Conservation (phyloP, 73 alveolate species). For the Symbiodinium pilosum region DNA sequence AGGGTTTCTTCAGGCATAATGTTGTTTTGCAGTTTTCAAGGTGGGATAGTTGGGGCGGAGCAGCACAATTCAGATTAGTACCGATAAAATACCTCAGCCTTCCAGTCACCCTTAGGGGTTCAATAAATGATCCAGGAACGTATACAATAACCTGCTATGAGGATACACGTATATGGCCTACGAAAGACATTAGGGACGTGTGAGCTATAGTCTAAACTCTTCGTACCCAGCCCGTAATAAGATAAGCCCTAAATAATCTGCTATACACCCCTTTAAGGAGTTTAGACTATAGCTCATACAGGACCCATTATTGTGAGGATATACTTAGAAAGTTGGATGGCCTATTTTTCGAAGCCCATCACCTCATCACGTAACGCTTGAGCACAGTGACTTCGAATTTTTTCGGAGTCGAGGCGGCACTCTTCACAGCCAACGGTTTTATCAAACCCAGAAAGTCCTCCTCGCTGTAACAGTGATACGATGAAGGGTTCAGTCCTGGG, state of each 20-base stretch:
- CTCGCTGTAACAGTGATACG: neutral
- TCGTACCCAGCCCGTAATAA: too few species aligned
- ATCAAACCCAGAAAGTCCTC: neutral
- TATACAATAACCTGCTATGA: too few species aligned
- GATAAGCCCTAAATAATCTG: neutral
- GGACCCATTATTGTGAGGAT: neutral
- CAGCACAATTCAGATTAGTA: too few species aligned
- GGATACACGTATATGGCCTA: neutral
- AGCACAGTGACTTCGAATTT: neutral
- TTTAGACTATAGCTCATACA: neutral
- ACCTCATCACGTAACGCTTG: neutral
- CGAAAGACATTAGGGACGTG: neutral
- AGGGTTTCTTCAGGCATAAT: too few species aligned
- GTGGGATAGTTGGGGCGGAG: neutral
- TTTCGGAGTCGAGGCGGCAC: neutral
- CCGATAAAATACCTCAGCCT: neutral
- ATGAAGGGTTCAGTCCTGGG: neutral
- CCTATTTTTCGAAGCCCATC: neutral
- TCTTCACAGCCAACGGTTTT: neutral
- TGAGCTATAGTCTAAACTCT: too few species aligned
- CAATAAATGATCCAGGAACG: too few species aligned
- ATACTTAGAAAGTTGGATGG: neutral
- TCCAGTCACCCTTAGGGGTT: neutral
- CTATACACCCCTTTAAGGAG: neutral
- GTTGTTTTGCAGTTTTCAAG: neutral